phyloP scores from a whole-genome alignment of 768 basidiomycete genomes.

The Pleurotus pulmonarius region DNA sequence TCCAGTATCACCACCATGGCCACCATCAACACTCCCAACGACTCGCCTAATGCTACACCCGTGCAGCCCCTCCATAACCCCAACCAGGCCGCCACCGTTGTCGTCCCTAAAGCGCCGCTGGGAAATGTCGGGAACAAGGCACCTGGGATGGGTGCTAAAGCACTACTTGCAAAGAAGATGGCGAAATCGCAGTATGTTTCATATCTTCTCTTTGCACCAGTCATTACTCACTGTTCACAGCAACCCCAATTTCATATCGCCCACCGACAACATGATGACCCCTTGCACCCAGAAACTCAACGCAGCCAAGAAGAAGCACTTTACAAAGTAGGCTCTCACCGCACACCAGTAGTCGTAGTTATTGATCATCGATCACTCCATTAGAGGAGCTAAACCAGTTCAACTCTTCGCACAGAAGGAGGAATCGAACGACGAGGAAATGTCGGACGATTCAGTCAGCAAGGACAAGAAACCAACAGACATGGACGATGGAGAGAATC shows the following conservation, averaged over 20 bases:
- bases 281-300: conserved; percentile 90
- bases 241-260: conserved; percentile 86
- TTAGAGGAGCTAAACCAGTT: conserved; percentile 59
- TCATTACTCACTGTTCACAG: conserved; percentile 32
- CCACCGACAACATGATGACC: conserved; percentile 93
- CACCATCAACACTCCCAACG: conserved; percentile 57
- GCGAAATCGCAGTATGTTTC: conserved; percentile 77
- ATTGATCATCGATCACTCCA: conserved; percentile 8
- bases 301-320: conserved; percentile 91
- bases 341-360: not conserved
- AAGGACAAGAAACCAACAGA: conserved; percentile 31
- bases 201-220: not conserved
- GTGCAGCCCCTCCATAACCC: conserved; percentile 88
- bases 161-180: conserved; percentile 90
- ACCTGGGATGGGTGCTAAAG: conserved; percentile 83
- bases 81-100: conserved; percentile 71
- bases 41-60: conserved; percentile 57
- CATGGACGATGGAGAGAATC: conserved; percentile 63
- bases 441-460: conserved; percentile 25
- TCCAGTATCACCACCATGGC: conserved; percentile 35
- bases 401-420: conserved; percentile 53
- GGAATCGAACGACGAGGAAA: conserved; percentile 33
- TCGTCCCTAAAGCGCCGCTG: conserved; percentile 76
- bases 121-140: conserved; percentile 59
- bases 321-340: conserved; percentile 64